Base-by-base conservation (phyloP, 1,139 yeast species). In the Geotrichum bryndzae region DNA sequence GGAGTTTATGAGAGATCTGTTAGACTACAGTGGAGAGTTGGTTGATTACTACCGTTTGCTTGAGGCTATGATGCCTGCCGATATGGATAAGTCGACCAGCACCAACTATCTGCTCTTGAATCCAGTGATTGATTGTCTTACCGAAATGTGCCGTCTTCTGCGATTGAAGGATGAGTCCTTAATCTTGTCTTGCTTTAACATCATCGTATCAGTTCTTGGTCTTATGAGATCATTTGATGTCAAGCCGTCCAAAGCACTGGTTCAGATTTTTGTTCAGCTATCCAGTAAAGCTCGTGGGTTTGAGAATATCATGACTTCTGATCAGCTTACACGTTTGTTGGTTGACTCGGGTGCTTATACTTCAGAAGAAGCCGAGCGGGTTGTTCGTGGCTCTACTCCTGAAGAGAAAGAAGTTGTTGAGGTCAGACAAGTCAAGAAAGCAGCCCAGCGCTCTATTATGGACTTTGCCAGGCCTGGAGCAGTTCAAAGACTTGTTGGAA, bases 1-100 rank as follows among this genome's bases (percentile, higher is more conserved):
- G 57, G 95, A 89, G 65, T 91, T 90, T 68, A 89, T 97, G 22
- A 83, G 96, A 72, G 97, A 91, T 72, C 86, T 90, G 0, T 78
- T 91, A 60, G 97, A 92, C 67, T 79, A 89, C 57, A 87, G 96
- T 67, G 86, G 86, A 66, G 75, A 80, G 1, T 75, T 92, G 52
- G 74, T 92, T 23, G 86, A 83, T 63, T 84, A 92, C 2, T 88
- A 83, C 69, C 78, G 88, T 62, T 76, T 82, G 11, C 76, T 90
- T 54, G 80, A 75, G 41, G 76, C 76, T 15, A 76, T 76, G 50
- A 68, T 80, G 51, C 75, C 78, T 46, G 57, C 70, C 23, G 61
- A 67, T 33, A 53, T 53, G 35, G 61, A 65, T 56, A 53, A 64
- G 22, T 57, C 62, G 18, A 59, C 58, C 31, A 58, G 70, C 33